phyloP scores from a whole-genome alignment of 768 basidiomycete genomes.

The Crepidotus variabilis region DNA sequence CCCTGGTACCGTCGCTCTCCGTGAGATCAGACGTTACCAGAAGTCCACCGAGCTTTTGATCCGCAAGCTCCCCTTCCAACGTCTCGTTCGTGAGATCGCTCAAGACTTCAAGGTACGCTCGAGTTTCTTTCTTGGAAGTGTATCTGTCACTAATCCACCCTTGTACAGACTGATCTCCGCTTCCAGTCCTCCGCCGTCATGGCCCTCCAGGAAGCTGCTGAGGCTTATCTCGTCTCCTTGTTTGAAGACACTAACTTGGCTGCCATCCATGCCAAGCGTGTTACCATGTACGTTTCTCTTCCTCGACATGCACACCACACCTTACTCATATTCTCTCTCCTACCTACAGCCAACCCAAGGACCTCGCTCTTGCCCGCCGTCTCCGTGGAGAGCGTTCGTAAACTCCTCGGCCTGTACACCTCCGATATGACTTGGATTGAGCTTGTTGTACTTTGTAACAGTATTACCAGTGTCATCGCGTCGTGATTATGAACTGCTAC shows the following conservation, averaged over 20 bases:
- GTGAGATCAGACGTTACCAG: constrained; percentile 98
- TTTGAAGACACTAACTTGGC: constrained; percentile 92
- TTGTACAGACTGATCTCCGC: constrained; percentile 77
- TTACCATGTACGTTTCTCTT: constrained; percentile 21
- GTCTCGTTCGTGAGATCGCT: constrained; percentile 95
- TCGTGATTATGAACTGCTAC: no score
- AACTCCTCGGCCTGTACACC: constrained; percentile 15
- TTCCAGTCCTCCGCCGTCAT: constrained; percentile 96
- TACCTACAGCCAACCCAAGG: constrained; percentile 72
- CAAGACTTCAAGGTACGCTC: constrained; percentile 85
- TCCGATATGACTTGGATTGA: no score
- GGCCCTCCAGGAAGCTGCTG: constrained; percentile 91
- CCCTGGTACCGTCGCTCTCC: constrained; percentile 97
- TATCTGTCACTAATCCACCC: constrained; percentile 8
- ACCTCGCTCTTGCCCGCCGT: constrained; percentile 82
- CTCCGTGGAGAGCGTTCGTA: constrained; percentile 84
- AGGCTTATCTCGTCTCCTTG: constrained; percentile 83
- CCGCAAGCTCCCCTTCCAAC: constrained; percentile 99
- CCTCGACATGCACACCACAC: background rate
- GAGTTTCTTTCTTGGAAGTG: background rate
- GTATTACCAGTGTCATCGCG: no score
- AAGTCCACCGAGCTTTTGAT: constrained; percentile 99
- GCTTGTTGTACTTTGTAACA: no score
- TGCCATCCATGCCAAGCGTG: constrained; percentile 84
- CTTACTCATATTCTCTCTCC: constrained; percentile 3